These are phyloP conservation scores for Diaporthe citriasiana DNA, from an alignment of 2,329 filamentous ascomycete species.

Conservation along the genomic window DNA sequence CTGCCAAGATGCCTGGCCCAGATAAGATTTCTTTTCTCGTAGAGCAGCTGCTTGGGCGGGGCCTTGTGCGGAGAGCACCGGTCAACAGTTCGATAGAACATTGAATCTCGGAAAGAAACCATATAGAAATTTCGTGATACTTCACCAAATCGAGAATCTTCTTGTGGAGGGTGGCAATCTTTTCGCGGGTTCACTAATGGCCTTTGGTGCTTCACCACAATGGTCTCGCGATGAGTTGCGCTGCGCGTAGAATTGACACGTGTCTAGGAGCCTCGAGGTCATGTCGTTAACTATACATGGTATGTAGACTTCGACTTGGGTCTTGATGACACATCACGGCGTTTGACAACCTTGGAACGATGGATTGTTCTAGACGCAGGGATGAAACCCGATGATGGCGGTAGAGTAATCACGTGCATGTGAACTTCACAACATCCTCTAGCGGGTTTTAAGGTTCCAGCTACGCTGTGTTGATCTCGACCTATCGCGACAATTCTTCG, in stretches of 20 bases:
- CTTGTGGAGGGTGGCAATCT: not conserved
- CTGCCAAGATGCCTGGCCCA: constrained; percentile 8
- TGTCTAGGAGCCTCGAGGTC: not conserved
- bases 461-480: not conserved
- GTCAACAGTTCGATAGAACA: not conserved
- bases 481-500: not conserved
- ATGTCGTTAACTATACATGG: not conserved
- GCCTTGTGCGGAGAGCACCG: not conserved
- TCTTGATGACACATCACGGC: not conserved
- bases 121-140: not conserved
- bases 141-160: not conserved
- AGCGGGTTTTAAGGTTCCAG: constrained; percentile 2
- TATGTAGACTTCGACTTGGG: not conserved
- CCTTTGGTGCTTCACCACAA: not conserved
- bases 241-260: not conserved
- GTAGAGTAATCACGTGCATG: constrained; percentile 6
- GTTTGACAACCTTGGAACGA: too few species aligned
- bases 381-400: not conserved
- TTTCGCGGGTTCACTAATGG: not conserved
- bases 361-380: not conserved
- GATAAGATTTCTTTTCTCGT: not conserved
- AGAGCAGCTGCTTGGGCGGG: constrained; percentile 9
- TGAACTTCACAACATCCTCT: not conserved
- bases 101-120: not conserved
- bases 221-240: not conserved